Evolutionary conservation across 352 stramenopile genomes (phyloP).

Genomic region (Pythium rishiriense): DNA sequence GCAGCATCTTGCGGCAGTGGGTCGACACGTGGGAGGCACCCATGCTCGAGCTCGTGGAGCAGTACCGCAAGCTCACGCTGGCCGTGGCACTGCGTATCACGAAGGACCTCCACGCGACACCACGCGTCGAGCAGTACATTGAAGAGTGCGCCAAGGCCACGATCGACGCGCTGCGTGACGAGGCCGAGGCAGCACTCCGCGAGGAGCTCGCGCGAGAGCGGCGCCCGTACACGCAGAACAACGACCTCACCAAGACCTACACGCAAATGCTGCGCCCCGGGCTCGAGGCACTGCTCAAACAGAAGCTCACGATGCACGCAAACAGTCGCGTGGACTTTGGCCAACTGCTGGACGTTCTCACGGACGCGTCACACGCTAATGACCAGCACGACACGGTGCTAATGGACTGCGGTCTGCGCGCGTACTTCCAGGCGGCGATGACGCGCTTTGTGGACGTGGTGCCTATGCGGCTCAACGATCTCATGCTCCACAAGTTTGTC

Average conservation of each 20-base stretch:
- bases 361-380: constrained; percentile 16
- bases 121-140: constrained; percentile 33
- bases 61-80: constrained; percentile 34
- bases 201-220: constrained; percentile 30
- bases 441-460: constrained; percentile 24
- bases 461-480: constrained; percentile 22
- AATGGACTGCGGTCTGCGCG: constrained; percentile 21
- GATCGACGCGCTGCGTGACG: constrained; percentile 18
- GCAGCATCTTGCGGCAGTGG: constrained; percentile 41
- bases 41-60: constrained; percentile 27
- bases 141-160: constrained; percentile 8
- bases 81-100: constrained; percentile 31
- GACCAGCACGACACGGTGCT: constrained; percentile 28
- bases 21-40: constrained; percentile 40
- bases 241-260: constrained; percentile 32
- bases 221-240: constrained; percentile 43
- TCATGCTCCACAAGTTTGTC: constrained; percentile 32
- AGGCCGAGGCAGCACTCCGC: constrained; percentile 23
- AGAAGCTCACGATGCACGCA: neutral
- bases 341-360: constrained; percentile 20
- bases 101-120: constrained; percentile 14
- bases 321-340: constrained; percentile 17
- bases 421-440: constrained; percentile 20
- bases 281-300: constrained; percentile 25
- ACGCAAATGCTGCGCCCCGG: constrained; percentile 20